These are phyloP conservation scores for Rhododendron ferrugineum DNA, from an alignment of 148 eudicot species.

Conservation along the genomic window DNA sequence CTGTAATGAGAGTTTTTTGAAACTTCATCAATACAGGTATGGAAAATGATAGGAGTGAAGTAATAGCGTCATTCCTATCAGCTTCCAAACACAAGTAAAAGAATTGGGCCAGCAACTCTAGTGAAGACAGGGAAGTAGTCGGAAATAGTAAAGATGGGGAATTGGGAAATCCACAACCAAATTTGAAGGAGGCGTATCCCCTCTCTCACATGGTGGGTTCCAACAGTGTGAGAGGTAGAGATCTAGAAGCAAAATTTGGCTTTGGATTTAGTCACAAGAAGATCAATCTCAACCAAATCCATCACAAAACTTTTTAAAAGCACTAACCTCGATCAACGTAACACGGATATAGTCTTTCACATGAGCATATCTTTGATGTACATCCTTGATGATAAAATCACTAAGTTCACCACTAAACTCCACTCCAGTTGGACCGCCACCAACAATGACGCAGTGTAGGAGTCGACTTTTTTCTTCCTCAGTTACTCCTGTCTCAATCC, in stretches of 20 bases:
- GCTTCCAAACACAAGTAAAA: background rate
- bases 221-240: background rate
- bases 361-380: conserved; percentile 73
- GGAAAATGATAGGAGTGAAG: background rate
- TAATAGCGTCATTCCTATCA: background rate
- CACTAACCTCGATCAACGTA: conserved; percentile 79
- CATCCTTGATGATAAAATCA: conserved; percentile 89
- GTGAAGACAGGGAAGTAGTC: background rate
- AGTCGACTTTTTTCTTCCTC: conserved; percentile 83
- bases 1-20: conserved; percentile 31
- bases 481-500: conserved; percentile 44
- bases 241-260: background rate
- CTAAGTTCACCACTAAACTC: conserved; percentile 98
- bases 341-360: conserved; percentile 88
- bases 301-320: background rate
- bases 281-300: background rate
- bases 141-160: background rate
- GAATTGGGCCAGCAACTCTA: background rate
- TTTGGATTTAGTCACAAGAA: background rate
- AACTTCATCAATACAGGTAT: conserved; percentile 6
- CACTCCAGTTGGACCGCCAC: conserved; percentile 99
- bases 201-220: background rate
- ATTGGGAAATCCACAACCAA: background rate
- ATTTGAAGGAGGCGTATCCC: background rate
- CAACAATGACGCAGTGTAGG: conserved; percentile 91